phyloP scores from a whole-genome alignment of 1,284 basidiomycete species.

The Leccinum pachyderme region DNA sequence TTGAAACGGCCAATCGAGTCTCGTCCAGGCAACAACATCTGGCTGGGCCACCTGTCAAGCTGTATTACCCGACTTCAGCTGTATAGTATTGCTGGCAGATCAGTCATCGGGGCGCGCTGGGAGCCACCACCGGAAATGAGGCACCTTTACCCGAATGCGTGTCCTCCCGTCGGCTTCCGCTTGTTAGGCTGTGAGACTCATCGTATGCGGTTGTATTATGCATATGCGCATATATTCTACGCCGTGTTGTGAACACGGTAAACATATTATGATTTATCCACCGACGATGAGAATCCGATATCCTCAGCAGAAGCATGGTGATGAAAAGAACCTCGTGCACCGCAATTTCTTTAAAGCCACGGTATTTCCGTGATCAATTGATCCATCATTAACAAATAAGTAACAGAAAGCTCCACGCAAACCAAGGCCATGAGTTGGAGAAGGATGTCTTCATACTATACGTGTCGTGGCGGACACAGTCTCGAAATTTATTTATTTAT shows the following conservation, averaged over 20 bases:
- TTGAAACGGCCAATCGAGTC: neutral
- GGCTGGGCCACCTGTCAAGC: neutral
- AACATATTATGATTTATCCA: neutral
- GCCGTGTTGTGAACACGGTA: neutral
- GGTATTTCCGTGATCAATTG: neutral
- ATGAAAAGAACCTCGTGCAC: neutral
- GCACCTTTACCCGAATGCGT: neutral
- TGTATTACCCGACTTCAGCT: neutral
- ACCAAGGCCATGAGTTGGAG: neutral
- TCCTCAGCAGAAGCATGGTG: neutral
- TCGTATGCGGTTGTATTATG: neutral
- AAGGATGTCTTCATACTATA: neutral
- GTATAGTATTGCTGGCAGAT: neutral
- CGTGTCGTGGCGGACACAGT: neutral
- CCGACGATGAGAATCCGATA: neutral
- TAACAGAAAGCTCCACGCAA: neutral
- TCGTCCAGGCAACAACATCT: neutral
- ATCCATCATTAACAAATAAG: neutral
- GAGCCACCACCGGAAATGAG: neutral
- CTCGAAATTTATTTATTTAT: constrained; percentile 9
- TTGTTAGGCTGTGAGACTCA: neutral
- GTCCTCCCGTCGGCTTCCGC: neutral
- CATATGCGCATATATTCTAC: neutral
- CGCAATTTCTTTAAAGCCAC: neutral
- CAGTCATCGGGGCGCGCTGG: neutral